These are phyloP conservation scores for Kwoniella sp. DNA, from an alignment of 768 basidiomycete genomes.

Conservation along the genomic window DNA sequence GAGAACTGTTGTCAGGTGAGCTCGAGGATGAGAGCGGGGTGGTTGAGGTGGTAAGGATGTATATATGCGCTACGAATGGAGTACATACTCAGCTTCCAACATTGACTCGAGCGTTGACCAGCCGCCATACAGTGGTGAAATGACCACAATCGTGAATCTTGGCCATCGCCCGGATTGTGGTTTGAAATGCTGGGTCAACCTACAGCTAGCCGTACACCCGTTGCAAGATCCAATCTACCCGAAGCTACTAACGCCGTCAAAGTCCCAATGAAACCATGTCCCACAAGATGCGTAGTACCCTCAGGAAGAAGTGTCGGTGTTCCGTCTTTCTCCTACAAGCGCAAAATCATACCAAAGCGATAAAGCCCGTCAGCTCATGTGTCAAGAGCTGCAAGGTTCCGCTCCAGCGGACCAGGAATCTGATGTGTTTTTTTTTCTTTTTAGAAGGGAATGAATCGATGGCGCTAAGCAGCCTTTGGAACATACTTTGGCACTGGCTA, in stretches of 20 bases:
- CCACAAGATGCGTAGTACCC: slow-evolving; percentile 48
- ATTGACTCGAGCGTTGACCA: too few relatives aligned
- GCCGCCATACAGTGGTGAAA: too few relatives aligned
- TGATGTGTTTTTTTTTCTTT: too few relatives aligned
- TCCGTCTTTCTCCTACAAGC: slow-evolving; percentile 35
- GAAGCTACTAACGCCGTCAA: slow-evolving; percentile 51
- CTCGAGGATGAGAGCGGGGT: slow-evolving; percentile 7
- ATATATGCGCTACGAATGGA: slow-evolving; percentile 47
- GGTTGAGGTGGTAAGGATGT: slow-evolving; percentile 38
- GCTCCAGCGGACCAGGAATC: not conserved
- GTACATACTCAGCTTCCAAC: too few relatives aligned
- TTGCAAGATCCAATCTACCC: slow-evolving; percentile 44
- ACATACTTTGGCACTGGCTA: slow-evolving; percentile 49
- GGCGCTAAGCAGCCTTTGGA: too few relatives aligned
- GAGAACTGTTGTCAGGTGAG: slow-evolving; percentile 44
- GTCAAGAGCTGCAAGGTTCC: too few relatives aligned
- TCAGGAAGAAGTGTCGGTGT: slow-evolving; percentile 36
- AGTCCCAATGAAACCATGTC: slow-evolving; percentile 54
- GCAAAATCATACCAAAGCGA: not conserved
- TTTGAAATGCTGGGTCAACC: too few relatives aligned
- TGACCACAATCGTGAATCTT: too few relatives aligned
- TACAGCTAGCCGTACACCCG: slow-evolving; percentile 47
- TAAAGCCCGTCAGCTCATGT: too few relatives aligned
- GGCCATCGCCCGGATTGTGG: too few relatives aligned
- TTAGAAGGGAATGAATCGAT: too few relatives aligned